A percentile compares a stretch with the other conserved stretches of the same genome.
These are phyloP conservation scores for Penicillium odoratum DNA, from an alignment of 495 filamentous ascomycete species.

Conservation along the genomic window DNA sequence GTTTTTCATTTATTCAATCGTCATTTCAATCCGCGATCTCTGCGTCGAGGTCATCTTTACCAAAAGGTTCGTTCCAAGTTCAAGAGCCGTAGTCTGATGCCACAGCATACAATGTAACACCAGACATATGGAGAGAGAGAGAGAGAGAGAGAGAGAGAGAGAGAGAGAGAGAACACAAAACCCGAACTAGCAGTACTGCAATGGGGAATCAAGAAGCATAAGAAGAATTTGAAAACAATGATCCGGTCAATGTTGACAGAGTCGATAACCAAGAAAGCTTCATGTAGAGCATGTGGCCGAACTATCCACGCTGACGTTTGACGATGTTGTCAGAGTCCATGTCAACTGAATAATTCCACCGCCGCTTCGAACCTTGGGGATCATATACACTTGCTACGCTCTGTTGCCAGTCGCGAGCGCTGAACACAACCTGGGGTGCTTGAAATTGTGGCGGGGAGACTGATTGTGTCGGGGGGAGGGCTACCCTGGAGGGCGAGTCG, in stretches of 20 bases:
- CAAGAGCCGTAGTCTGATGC: not conserved
- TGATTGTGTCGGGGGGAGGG: constrained; percentile 43
- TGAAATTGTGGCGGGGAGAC: constrained; percentile 57
- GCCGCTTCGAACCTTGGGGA: constrained; percentile 68
- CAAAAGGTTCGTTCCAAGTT: constrained; percentile 2
- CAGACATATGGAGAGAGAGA: not conserved
- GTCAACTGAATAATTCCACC: constrained; percentile 58
- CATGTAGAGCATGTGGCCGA: not conserved
- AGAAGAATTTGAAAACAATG: not conserved
- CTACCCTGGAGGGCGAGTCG: constrained; percentile 33
- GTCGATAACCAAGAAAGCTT: not conserved
- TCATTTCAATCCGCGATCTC: constrained; percentile 11
- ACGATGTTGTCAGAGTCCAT: constrained; percentile 28
- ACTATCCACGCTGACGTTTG: constrained; percentile 40
- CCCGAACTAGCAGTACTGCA: not conserved
- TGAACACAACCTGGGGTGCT: constrained; percentile 68
- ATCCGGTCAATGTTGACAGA: not conserved
- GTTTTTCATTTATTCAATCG: constrained; percentile 5
- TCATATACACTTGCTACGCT: constrained; percentile 89
- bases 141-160: too few relatives aligned
- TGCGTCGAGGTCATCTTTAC: not conserved
- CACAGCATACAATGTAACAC: not conserved
- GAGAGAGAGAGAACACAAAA: not conserved
- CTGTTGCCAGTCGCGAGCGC: constrained; percentile 95
- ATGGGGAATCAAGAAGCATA: not conserved